Evolutionary conservation across 23 red algal genomes (phyloP), one percentile per base, ranked within the genome.

Genomic region (Gracilaria gracilis): DNA sequence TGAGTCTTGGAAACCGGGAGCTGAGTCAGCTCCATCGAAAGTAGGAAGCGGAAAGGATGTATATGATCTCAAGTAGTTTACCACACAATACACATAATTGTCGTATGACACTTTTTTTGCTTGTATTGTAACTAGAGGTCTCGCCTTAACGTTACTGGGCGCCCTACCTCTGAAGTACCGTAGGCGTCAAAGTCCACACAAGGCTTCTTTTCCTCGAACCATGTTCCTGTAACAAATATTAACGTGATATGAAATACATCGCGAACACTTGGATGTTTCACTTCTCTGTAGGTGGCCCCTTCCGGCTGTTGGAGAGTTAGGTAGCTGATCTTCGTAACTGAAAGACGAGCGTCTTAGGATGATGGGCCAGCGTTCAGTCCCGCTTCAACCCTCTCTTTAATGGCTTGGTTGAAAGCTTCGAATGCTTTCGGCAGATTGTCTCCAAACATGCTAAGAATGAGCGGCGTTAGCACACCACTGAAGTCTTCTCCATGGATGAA

Each of bases 31-130:
- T 65, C 39, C 23, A n/a, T 42, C 87, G 20, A 75, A 57, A 19
- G 13, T 55, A 50, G 67, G 42, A 0, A 47, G 35, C 13, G 28
- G 65, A 29, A 80, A 65, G 27, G 87, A 91, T 67, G 87, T 91
- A 34, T 61, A 80, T 40, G 87, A 91, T 53, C 87, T 91, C 44
- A 91, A 91, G 65, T 91, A 82, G 37, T n/a, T 62, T 46, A 46
- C 42, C 4, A 40, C 27, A 82, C 49, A 36, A 28, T 12, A 62
- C 59, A 69, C 28, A 69, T 34, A 37, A 36, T 37, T 69, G 33
- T 9, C 37, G 16, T 37, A 69, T 38, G 64, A 37, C 23, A 55
- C 9, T 15, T 15, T 17, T 55, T 15, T 17, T 46, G 42, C 42
- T 46, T 7, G 42, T 46, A 46, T 11, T 46, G 42, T 11, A 7